A percentile compares a stretch with the other conserved stretches of the same genome.
Conservation (phyloP, 805 yeast species). For the Saturnispora bothae region DNA sequence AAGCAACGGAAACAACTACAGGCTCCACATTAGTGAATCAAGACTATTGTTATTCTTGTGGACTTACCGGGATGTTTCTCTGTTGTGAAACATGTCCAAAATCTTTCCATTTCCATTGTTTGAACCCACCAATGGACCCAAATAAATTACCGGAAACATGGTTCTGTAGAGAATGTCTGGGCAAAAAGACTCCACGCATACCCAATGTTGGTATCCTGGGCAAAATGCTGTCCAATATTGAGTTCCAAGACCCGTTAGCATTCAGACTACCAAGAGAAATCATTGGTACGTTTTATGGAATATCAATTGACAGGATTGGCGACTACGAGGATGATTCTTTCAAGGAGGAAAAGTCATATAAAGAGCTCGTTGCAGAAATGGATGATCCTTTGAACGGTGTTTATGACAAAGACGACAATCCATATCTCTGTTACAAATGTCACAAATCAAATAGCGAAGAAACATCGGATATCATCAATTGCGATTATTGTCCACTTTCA, state of each 20-base stretch:
- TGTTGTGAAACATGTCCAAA: constrained; percentile 93
- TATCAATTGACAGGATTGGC: constrained; percentile 54
- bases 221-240: constrained; percentile 48
- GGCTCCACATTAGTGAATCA: constrained; percentile 39
- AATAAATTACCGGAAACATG: constrained; percentile 73
- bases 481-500: constrained; percentile 73
- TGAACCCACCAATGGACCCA: constrained; percentile 81
- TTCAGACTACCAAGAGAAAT: constrained; percentile 58
- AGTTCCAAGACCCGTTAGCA: constrained; percentile 53
- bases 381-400: constrained; percentile 47
- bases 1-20: neutral
- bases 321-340: constrained; percentile 61
- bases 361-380: constrained; percentile 35
- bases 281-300: constrained; percentile 65
- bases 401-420: constrained; percentile 57
- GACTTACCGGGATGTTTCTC: constrained; percentile 76
- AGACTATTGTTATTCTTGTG: constrained; percentile 87
- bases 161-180: constrained; percentile 72
- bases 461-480: constrained; percentile 49
- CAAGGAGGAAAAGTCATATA: constrained; percentile 34
- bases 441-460: constrained; percentile 27
- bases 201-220: constrained; percentile 37
- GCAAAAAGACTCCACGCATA: constrained; percentile 23
- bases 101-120: constrained; percentile 85
- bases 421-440: constrained; percentile 69